A percentile compares a stretch with the other conserved stretches of the same genome.
Evolutionary conservation across 352 stramenopile species (phyloP).

Genomic region (Pythium guiyangense): DNA sequence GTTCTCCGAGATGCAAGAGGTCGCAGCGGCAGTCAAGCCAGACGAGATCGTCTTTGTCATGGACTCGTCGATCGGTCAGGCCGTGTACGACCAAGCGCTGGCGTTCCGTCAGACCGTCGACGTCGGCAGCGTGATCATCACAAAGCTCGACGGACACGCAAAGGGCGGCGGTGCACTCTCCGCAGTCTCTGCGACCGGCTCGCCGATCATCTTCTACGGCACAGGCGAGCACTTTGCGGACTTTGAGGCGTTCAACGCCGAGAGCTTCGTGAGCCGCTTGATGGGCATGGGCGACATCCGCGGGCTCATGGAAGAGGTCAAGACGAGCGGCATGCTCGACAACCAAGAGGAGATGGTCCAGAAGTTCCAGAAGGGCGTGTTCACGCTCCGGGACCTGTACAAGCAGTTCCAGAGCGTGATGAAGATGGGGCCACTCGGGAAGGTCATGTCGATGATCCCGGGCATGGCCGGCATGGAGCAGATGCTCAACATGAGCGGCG

Average conservation of each 20-base stretch:
- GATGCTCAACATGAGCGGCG: constrained; percentile 89
- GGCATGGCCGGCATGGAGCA: constrained; percentile 89
- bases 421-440: constrained; percentile 96
- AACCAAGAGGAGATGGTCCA: constrained; percentile 96
- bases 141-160: constrained; percentile 98
- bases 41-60: constrained; percentile 99
- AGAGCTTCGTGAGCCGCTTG: constrained; percentile 97
- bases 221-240: constrained; percentile 98
- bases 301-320: constrained; percentile 95
- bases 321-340: constrained; percentile 86
- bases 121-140: constrained; percentile 98
- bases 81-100: constrained; percentile 95
- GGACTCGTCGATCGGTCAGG: constrained; percentile 99
- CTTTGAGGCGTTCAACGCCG: constrained; percentile 97
- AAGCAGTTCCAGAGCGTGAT: constrained; percentile 98
- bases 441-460: constrained; percentile 99
- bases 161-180: constrained; percentile 98
- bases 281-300: constrained; percentile 97
- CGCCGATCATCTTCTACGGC: constrained; percentile 98
- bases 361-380: constrained; percentile 94
- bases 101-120: constrained; percentile 95
- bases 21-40: constrained; percentile 92
- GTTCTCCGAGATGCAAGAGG: constrained; percentile 99
- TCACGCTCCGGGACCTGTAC: constrained; percentile 99
- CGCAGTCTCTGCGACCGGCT: constrained; percentile 96